A percentile compares a stretch with the other conserved stretches of the same genome.
These are phyloP conservation scores for Echeveria elegans DNA, from an alignment of 164 flowering plant species.

Conservation along the genomic window DNA sequence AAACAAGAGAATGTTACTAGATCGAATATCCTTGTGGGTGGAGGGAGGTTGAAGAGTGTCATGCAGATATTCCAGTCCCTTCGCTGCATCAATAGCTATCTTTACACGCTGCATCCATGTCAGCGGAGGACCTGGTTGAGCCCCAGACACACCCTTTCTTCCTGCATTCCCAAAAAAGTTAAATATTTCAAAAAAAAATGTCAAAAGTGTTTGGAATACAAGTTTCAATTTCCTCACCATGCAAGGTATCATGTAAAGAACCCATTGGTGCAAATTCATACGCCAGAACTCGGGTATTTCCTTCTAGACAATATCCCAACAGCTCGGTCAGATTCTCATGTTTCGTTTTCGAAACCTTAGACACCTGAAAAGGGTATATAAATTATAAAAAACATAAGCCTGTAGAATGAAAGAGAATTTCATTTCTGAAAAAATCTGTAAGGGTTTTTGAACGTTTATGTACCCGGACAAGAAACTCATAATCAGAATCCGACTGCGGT, in stretches of 20 bases:
- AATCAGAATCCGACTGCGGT: constrained; percentile 32
- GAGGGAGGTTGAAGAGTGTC: constrained; percentile 70
- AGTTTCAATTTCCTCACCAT: constrained; percentile 26
- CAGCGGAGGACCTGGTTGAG: constrained; percentile 81
- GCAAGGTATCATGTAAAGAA: constrained; percentile 70
- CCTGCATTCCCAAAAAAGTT: constrained; percentile 26
- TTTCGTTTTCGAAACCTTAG: constrained; percentile 57
- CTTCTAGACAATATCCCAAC: constrained; percentile 59
- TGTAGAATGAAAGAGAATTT: too few relatives aligned
- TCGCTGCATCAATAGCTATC: constrained; percentile 89
- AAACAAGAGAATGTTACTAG: constrained; percentile 8
- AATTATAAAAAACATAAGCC: too few relatives aligned
- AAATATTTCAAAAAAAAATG: neutral
- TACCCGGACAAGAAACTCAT: constrained; percentile 53
- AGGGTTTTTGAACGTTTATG: neutral
- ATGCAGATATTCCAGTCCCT: constrained; percentile 78
- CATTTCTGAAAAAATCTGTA: too few relatives aligned
- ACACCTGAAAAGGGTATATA: constrained; percentile 39
- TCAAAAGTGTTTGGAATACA: neutral
- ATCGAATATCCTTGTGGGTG: constrained; percentile 75
- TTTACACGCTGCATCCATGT: constrained; percentile 79
- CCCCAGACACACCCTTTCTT: constrained; percentile 82
- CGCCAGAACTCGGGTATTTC: constrained; percentile 46
- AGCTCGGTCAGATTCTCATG: constrained; percentile 54
- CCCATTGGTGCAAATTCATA: constrained; percentile 66